These are phyloP conservation scores for Panellus pusillus DNA, from an alignment of 768 basidiomycete species.

Conservation along the genomic window DNA sequence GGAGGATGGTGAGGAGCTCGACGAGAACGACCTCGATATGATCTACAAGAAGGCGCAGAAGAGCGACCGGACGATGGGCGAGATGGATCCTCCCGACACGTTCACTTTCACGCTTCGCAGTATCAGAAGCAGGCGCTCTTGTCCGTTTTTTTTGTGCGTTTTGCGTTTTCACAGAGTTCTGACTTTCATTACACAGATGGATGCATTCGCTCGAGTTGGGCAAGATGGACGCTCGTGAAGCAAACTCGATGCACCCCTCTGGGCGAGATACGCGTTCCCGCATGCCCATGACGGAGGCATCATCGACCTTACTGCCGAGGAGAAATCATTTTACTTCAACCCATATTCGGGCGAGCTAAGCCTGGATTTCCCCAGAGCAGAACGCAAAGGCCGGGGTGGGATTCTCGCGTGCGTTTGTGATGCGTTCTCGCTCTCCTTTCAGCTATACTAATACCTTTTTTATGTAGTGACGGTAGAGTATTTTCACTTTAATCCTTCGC, in stretches of 20 bases:
- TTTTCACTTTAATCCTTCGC: conserved; percentile 8
- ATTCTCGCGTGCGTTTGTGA: conserved; percentile 90
- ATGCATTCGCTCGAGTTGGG: conserved; percentile 87
- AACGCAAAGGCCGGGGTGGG: conserved; percentile 77
- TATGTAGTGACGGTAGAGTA: conserved; percentile 40
- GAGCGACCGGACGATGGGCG: conserved; percentile 71
- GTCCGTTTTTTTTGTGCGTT: conserved; percentile 38
- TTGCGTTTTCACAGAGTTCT: neutral
- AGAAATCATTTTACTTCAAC: conserved; percentile 84
- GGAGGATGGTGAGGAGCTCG: conserved; percentile 80
- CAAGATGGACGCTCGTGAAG: conserved; percentile 64
- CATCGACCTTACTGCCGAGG: conserved; percentile 81
- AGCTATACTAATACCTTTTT: conserved; percentile 5
- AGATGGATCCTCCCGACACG: conserved; percentile 78
- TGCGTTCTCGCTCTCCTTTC: neutral
- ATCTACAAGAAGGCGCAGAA: conserved; percentile 91
- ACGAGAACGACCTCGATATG: conserved; percentile 74
- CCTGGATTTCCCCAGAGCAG: conserved; percentile 79
- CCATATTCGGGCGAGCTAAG: conserved; percentile 90
- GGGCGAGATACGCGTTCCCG: conserved; percentile 84
- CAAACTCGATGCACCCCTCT: conserved; percentile 83
- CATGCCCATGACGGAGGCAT: conserved; percentile 50
- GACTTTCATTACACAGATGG: conserved; percentile 57
- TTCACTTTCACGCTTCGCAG: conserved; percentile 74
- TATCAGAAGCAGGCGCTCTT: conserved; percentile 94